Evolutionary conservation across 768 basidiomycete species (phyloP).

Genomic region (Kwoniella bestiolae): DNA sequence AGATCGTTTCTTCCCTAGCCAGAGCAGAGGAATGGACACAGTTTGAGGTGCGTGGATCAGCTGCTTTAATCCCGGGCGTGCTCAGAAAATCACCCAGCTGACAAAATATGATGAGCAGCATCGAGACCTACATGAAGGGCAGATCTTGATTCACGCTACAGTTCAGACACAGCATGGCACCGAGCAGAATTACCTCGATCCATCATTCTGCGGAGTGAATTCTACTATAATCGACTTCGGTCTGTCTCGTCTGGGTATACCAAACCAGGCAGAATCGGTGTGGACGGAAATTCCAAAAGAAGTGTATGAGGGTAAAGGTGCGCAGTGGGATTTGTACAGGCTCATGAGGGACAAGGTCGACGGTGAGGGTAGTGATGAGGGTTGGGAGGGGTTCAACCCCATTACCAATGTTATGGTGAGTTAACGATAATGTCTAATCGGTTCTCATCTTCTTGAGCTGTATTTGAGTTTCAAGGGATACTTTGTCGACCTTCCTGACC

Average conservation of each 20-base stretch:
- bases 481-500: too few species aligned
- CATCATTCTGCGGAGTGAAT: constrained; percentile 65
- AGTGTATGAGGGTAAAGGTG: constrained; percentile 89
- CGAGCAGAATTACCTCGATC: constrained; percentile 29
- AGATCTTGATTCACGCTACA: constrained; percentile 75
- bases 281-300: constrained; percentile 87
- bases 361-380: constrained; percentile 66
- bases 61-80: too few species aligned
- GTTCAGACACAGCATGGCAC: neutral
- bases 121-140: constrained; percentile 98
- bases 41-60: constrained; percentile 74
- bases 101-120: constrained; percentile 64
- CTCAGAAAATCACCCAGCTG: neutral
- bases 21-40: constrained; percentile 76
- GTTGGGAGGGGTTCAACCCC: constrained; percentile 79
- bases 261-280: constrained; percentile 59
- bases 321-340: constrained; percentile 91
- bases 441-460: too few species aligned
- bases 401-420: constrained; percentile 88
- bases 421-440: too few species aligned
- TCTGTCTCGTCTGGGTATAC: constrained; percentile 75
- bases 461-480: too few species aligned
- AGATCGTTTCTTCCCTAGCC: constrained; percentile 75
- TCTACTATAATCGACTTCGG: constrained; percentile 94
- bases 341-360: constrained; percentile 73